Base-by-base conservation (phyloP, 192 early-diverging fungal species). In the Coemansia sp. region DNA sequence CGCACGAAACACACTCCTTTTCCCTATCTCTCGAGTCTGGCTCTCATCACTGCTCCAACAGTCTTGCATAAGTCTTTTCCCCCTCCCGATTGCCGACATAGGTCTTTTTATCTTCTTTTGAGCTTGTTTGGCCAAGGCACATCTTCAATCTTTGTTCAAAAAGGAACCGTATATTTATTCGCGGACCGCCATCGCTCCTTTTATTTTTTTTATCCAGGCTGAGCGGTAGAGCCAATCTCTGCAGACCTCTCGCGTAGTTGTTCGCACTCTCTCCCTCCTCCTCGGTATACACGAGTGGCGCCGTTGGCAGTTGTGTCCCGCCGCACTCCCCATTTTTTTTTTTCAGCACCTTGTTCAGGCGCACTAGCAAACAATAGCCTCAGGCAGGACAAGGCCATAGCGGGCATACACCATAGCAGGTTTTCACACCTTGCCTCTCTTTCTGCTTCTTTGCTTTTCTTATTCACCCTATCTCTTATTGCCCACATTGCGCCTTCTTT, bases 311-410 rank as follows among this genome's bases (percentile, higher is more conserved):
- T 49, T 21, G 47, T 49, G n/a, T 49, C 47, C 19, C 47, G 19
- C 47, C 47, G 19, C 47, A 21, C 49, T 50, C 49, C 49, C 49
- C 49, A 23, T 50, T 50, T 50, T 50, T 50, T 50, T 50, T 50
- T 50, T 9, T 35, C 49, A 9, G 49, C 21, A 9, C 49, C 49
- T 50, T 50, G 49, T 19, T 50, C 49, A 50, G 49, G 21, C 49
- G 21, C 49, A 46, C 43, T 26, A 50, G 49, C 49, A 50, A 50
- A 50, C 49, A 50, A 50, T 50, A 21, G 49, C 49, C 5, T 10
- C 9, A 19, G n/a, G n/a, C 49, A 19, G 8, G 49, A 23, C 49
- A 26, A 50, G 49, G 49, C 49, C 49, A 50, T 50, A 50, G 49
- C 49, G 19, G 43, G 43, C 43, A 17, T 44, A 58, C 21, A 28